Base-by-base conservation (phyloP, 108 stramenopile species). In the Parmales sp. region DNA sequence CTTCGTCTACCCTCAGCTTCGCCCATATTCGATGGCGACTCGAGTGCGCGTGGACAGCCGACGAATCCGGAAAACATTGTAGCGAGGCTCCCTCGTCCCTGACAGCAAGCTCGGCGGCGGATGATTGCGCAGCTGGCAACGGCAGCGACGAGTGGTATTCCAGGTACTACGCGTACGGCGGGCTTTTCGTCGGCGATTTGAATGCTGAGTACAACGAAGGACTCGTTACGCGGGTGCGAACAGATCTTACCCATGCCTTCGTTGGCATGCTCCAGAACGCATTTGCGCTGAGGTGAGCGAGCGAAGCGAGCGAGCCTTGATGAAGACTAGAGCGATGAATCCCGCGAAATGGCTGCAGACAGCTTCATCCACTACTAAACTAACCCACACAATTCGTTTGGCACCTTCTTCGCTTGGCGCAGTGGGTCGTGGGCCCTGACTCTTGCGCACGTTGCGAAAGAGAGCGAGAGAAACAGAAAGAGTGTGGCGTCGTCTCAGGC, bases 151-250 rank as follows among this genome's bases (percentile, higher is more conserved):
- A 51, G 39, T 92, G 91, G 91, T 82, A 77, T 39, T 23, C 78
- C 19, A 69, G 74, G 1, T 92, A 82, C 67, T 92, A 92, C 72
- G 82, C 86, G 9, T 71, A 88, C 46, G 82, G 83, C 18, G 86
- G 91, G 18, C 76, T 90, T 45, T 90, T 92, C 77, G 89, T 90
- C 50, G 91, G 91, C 44, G 91, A 90, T 68, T 65, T 92, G 31
- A 81, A 90, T 64, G 50, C 25, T 5, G 83, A 83, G 16, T 85
- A 84, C 22, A 85, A 76, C 16, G 91, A 92, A 60, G 85, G 88
- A 37, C 83, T 85, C 3, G 83, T 88, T 9, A 89, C 90, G 31
- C 90, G 90, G 75, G 67, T 74, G n/a, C 77, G 89, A 23, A 85
- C 90, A 3, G 91, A 92, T 65, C 37, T 92, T 25, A 86, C 82